Evolutionary conservation across 1,139 yeast species (phyloP), one percentile per base, ranked within the genome.

Genomic region (Chernovozyma aurita): DNA sequence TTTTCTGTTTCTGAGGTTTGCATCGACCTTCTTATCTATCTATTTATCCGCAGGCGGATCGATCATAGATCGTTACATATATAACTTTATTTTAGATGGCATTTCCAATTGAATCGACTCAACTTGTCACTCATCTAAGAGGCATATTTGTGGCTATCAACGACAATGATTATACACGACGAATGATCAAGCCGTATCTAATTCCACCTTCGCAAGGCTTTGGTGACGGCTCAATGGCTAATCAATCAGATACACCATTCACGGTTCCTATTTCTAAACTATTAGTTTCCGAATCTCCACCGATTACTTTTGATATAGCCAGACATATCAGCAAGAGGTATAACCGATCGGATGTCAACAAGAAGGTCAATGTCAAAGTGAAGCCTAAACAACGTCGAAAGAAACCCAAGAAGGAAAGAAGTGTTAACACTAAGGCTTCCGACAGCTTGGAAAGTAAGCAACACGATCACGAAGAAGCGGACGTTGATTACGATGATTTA

Each of bases 41-140:
- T n/a, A n/a, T n/a, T n/a, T n/a, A n/a, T n/a, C n/a, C n/a, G n/a
- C n/a, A n/a, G n/a, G n/a, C n/a, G n/a, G n/a, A n/a, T n/a, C n/a
- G n/a, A n/a, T n/a, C n/a, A n/a, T n/a, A n/a, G n/a, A n/a, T n/a
- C n/a, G n/a, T n/a, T n/a, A n/a, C n/a, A n/a, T n/a, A n/a, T n/a
- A n/a, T n/a, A n/a, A n/a, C n/a, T n/a, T n/a, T n/a, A n/a, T n/a
- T n/a, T n/a, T n/a, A n/a, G n/a, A 65, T 65, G 72, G 61, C 71
- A 17, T 64, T 65, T 38, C 67, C 70, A 2, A 47, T 61, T 26
- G 66, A 63, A 20, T 53, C 57, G 15, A 43, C 54, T 18, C 61
- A 56, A 28, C 39, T 65, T 35, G 45, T 65, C 32, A 52, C 57
- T 3, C 65, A 63, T 38, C 48, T 65, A 28, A 47, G 72, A 32